Evolutionary conservation across 108 stramenopile genomes (phyloP), one percentile per base, ranked within the genome.

Genomic region (Discostella stelligeroides): DNA sequence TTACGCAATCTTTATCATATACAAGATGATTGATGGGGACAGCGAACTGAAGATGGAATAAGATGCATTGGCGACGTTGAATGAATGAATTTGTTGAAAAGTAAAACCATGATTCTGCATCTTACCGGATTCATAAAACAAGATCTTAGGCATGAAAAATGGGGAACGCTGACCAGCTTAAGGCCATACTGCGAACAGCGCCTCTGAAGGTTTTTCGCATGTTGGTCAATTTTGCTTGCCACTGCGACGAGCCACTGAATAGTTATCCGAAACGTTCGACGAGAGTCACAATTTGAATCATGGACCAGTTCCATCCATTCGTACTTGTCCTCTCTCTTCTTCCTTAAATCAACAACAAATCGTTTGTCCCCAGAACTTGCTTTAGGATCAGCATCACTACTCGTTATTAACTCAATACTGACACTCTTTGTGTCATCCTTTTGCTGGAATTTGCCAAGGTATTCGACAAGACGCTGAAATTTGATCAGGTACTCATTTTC

Each of bases 171-270:
- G 38, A 89, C 72, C 17, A 94, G 73, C 14, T 84, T 83, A 18
- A 94, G 80, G n/a, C 88, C 91, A 60, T 84, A 92, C 63, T 92
- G 89, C 21, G 81, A 63, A 48, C 92, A 92, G 29, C 90, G 80
- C 14, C 92, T 76, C 38, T 90, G 88, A 27, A 95, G 72, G 14
- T 86, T 76, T 42, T 92, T 86, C n/a, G 91, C 76, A 68, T 96
- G 91, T 20, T 86, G 72, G 46, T 96, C 92, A 55, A 96, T 85
- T 61, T 92, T 91, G 13, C 76, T 76, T 8, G 89, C 76, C 34
- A 85, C 87, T 27, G 89, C 90, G n/a, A 93, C 95, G 28, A 96
- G 85, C 95, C 95, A 96, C 45, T 92, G 89, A 46, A 93, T 87
- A 39, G 87, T 88, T 9, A 96, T 88, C 43, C 92, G 75, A 66